Evolutionary conservation across 2,329 filamentous ascomycete genomes (phyloP), one percentile per base, ranked within the genome.

Genomic region (Colletotrichum higginsianum): DNA sequence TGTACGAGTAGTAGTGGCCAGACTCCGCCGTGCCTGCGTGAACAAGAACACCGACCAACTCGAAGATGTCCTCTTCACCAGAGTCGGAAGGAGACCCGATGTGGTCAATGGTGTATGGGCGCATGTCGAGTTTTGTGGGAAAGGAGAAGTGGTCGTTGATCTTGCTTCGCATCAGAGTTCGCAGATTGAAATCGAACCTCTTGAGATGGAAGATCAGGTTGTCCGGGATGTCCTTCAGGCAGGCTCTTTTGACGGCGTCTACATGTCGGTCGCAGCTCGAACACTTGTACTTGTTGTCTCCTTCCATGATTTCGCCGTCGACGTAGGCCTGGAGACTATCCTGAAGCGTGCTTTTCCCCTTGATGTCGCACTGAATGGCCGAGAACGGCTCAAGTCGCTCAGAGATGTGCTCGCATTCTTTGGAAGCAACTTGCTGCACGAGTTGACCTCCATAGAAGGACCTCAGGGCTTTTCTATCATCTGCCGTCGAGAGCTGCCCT

Each of bases 231-330:
- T 97, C 93, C 79, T 98, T 98, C 68, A 98, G 84, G 76, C 96
- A 98, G 15, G 95, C 93, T 76, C 94, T 90, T 81, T 98, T 98
- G 75, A 98, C 94, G 23, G 96, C 96, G 81, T 98, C 93, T 18
- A 99, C 96, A 76, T 96, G 93, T 13, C 90, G 90, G 73, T 94
- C 93, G 79, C 96, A 99, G 5, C 90, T 93, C 40, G 95, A 95
- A 82, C 96, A 99, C 75, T 97, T 97, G 85, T 98, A 99, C 83
- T 98, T 98, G 85, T 99, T 98, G 77, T 98, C 95, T 75, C 97
- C 96, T 85, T 98, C 94, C 93, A 99, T 95, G 46, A 96, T 91
- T 82, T 99, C 96, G 4, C 96, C 96, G 79, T 97, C 94, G 15
- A 98, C 95, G 79, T 98, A 98, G n/a, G 96, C 94, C 76, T 95